Base-by-base conservation (phyloP, 2,329 filamentous ascomycete species). In the Ophiostoma piceae region DNA sequence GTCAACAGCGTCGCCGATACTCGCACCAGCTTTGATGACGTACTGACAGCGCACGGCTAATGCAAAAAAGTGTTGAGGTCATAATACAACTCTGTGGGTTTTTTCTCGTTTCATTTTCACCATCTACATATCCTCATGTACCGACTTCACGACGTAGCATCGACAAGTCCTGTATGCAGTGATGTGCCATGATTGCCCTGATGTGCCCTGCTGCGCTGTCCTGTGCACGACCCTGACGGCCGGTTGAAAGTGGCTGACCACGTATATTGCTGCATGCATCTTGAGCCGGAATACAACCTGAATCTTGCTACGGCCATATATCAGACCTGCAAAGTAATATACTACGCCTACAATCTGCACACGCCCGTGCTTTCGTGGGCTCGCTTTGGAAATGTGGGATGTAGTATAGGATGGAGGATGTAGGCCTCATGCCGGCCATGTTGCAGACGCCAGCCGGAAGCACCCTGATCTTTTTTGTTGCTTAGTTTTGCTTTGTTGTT, bases 381-480 rank as follows among this genome's bases (percentile, higher is more conserved):
- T 57, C 51, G 22, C 51, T 57, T 29, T 57, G 9, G 43, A 47
- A 16, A 47, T 7, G 39, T 41, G 39, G 39, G 39, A 41, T 47
- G 35, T 35, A 35, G 35, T 35, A 35, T 35, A 8, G 35, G 8
- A 35, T 35, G 35, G 35, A 35, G 43, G 43, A 19, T 26, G n/a
- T 57, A 57, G n/a, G 51, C 22, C 22, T 57, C 9, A 22, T 57
- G 51, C 51, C 8, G 51, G n/a, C 22, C 4, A 14, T 9, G 51
- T 57, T 57, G n/a, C 51, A 57, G 51, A 57, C n/a, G 51, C 51
- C 51, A 57, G 22, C 51, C 51, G 51, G 51, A 57, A 26, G 51
- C 51, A 57, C 26, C 22, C 51, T 35, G 35, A 35, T 35, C 1
- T 2, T 35, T 35, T 26, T 14, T 8, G 3, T 41, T 26, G 16